Base-by-base conservation (phyloP, 176 grass and related monocot genomes). In the Poa annua region DNA sequence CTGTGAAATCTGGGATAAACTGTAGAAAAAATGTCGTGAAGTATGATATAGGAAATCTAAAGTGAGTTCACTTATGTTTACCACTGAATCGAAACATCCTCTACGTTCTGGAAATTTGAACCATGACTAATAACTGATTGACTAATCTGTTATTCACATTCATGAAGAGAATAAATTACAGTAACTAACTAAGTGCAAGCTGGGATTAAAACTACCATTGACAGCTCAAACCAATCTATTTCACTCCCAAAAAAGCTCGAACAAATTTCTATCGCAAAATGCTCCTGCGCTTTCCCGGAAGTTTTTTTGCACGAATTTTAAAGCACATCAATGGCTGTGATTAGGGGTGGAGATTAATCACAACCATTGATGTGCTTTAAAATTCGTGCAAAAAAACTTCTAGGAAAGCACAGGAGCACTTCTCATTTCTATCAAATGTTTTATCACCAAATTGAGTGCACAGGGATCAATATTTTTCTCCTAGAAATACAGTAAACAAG, bases 81-180 rank as follows among this genome's bases (percentile, higher is more conserved):
- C 33, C 25, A 20, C 3, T 26, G 11, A 85, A 15, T 57, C 2
- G 4, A 19, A 42, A 85, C 19, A 33, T 8, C 34, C 47, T 44
- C 33, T 60, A 71, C 35, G 2, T 71, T 71, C 17, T 38, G 66
- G 3, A 82, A 51, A 54, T 65, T 36, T 73, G 48, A 59, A 78
- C n/a, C 1, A 32, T 19, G 19, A 83, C 11, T 55, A 6, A 5
- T 78, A 29, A 71, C 11, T 71, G 41, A 54, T 54, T 33, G 11
- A 36, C 14, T 5, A 47, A 82, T 39, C 54, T 60, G n/a, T 21
- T 13, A 56, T 12, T 15, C 20, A 55, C 76, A 51, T 68, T 38
- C 48, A 74, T 12, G 25, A 74, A 66, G 57, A 65, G 15, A 68
- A 68, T n/a, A 79, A 29, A 54, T 21, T 21, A 54, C 13, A 60